phyloP scores from a whole-genome alignment of 2,329 filamentous ascomycete species.

The Cadophora gregata region DNA sequence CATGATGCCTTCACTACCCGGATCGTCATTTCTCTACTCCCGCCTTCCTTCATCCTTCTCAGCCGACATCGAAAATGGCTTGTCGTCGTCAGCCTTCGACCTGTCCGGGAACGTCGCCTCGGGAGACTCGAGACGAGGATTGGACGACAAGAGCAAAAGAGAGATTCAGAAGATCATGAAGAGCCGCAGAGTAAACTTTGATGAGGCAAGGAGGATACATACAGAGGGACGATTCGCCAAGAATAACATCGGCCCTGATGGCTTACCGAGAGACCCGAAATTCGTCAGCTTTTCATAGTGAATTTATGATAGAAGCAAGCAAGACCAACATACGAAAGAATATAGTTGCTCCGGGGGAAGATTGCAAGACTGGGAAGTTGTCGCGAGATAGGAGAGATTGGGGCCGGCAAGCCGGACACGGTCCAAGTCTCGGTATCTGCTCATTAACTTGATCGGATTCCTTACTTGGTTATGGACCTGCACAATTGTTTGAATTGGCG shows the following conservation, averaged over 20 bases:
- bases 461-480: not conserved
- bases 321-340: not conserved
- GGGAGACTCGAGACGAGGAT: conserved; percentile 78
- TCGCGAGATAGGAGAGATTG: conserved; percentile 4
- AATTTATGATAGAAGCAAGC: not conserved
- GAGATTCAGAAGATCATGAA: conserved; percentile 94
- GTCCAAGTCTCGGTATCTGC: conserved; percentile 10
- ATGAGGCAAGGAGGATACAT: conserved; percentile 86
- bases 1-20: conserved; percentile 65
- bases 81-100: conserved; percentile 84
- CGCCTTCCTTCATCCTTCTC: conserved; percentile 79
- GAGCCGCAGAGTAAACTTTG: conserved; percentile 79
- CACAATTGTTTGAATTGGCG: not conserved
- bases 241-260: conserved; percentile 88
- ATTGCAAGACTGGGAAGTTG: not conserved
- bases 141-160: conserved; percentile 80
- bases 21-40: conserved; percentile 71
- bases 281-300: conserved; percentile 79
- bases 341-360: not conserved
- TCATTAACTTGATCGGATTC: conserved; percentile 21
- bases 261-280: conserved; percentile 87
- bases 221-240: conserved; percentile 86
- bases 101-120: conserved; percentile 78
- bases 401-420: not conserved
- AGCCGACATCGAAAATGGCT: conserved; percentile 85